Evolutionary conservation across 2,329 filamentous ascomycete species (phyloP).

Genomic region (Apiospora sp.): DNA sequence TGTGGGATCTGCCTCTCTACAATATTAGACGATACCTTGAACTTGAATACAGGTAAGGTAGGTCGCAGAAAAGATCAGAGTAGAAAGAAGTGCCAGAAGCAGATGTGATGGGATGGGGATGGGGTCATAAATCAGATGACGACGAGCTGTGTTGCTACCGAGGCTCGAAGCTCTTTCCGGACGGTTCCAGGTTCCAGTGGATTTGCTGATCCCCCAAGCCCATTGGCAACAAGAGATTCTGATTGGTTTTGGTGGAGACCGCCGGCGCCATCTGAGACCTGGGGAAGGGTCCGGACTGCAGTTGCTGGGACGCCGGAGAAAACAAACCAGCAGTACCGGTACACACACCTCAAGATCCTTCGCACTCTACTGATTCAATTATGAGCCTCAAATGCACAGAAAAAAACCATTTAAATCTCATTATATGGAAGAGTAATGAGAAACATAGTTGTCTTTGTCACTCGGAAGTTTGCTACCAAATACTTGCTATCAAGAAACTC

Average conservation of each 20-base stretch:
- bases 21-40: not conserved
- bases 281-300: not conserved
- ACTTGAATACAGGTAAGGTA: not conserved
- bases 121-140: slow-evolving; percentile 1
- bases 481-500: too few species aligned
- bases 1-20: not conserved
- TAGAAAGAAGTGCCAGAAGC: not conserved
- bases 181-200: not conserved
- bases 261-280: not conserved
- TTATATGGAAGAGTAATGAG: not conserved
- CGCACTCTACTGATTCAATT: not conserved
- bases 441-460: too few species aligned
- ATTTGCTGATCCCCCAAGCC: slow-evolving; percentile 1
- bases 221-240: not conserved
- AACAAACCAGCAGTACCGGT: not conserved
- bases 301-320: not conserved
- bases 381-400: not conserved
- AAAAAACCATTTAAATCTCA: not conserved
- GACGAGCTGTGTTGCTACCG: not conserved
- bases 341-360: not conserved
- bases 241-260: not conserved
- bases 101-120: not conserved
- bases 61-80: not conserved
- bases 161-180: slow-evolving; percentile 2
- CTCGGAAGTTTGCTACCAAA: too few species aligned